Conservation (phyloP, 768 basidiomycete species). For the Collybiopsis luxurians region DNA sequence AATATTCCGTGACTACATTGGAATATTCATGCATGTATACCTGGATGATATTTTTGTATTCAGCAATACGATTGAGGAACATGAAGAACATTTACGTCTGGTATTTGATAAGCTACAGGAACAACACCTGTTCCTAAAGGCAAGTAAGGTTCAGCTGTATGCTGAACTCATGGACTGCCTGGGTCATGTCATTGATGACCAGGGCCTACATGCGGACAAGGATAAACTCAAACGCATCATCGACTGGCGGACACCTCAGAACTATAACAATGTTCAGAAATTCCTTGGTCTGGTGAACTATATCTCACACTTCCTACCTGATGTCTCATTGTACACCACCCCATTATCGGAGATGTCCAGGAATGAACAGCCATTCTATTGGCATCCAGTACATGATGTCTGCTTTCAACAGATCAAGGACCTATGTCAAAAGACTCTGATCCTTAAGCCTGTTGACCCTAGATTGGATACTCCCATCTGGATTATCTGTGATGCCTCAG, state of each 20-base stretch:
- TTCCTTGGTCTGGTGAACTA: neutral
- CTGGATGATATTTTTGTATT: conserved; percentile 7
- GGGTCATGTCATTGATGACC: conserved; percentile 17
- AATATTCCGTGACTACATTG: conserved; percentile 18
- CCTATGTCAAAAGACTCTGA: neutral
- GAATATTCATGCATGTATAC: neutral
- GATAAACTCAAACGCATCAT: conserved; percentile 24
- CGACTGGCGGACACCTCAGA: conserved; percentile 16
- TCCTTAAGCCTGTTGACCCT: conserved; percentile 14
- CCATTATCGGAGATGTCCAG: neutral
- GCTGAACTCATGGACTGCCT: too few species aligned
- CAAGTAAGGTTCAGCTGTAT: too few species aligned
- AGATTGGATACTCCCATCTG: conserved; percentile 10
- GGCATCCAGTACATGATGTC: conserved; percentile 20
- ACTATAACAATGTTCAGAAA: neutral
- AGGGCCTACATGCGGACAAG: conserved; percentile 24
- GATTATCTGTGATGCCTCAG: conserved; percentile 11
- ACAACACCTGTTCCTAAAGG: conserved; percentile 21
- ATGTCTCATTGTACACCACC: neutral
- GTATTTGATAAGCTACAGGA: conserved; percentile 20
- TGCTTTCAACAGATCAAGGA: conserved; percentile 19
- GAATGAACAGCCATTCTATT: conserved; percentile 15
- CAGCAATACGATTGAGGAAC: conserved; percentile 22
- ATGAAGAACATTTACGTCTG: conserved; percentile 20
- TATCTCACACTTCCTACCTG: neutral